These are phyloP conservation scores for Starmerella khaoyaiensis DNA, from an alignment of 805 yeast genomes.

Conservation along the genomic window DNA sequence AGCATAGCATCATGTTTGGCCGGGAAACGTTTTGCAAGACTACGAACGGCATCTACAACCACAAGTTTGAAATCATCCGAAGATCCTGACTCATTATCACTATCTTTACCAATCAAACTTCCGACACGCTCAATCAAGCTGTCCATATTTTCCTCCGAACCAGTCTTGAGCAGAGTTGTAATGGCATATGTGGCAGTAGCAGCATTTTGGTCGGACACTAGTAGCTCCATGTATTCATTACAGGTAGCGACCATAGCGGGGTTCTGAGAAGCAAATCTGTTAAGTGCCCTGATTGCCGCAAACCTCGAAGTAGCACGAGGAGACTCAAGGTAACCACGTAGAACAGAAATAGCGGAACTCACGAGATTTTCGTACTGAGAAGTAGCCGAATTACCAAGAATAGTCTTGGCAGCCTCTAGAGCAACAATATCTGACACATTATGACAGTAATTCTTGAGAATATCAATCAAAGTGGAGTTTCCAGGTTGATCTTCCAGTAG, in stretches of 20 bases:
- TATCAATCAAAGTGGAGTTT: constrained; percentile 52
- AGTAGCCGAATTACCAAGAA: constrained; percentile 27
- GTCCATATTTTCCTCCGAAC: constrained; percentile 80
- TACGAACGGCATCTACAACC: constrained; percentile 88
- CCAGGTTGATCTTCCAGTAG: constrained; percentile 43
- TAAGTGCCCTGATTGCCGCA: constrained; percentile 83
- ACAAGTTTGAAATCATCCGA: constrained; percentile 92
- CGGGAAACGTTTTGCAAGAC: constrained; percentile 86
- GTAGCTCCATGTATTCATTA: constrained; percentile 71
- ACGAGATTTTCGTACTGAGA: constrained; percentile 26
- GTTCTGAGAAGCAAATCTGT: constrained; percentile 65
- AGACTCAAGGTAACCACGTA: constrained; percentile 66
- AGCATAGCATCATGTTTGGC: constrained; percentile 74
- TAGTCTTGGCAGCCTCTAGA: constrained; percentile 77
- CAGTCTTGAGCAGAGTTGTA: constrained; percentile 88
- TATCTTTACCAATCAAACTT: constrained; percentile 73
- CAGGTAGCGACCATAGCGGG: constrained; percentile 62
- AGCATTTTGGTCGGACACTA: constrained; percentile 79
- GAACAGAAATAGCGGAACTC: constrained; percentile 47
- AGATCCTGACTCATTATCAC: constrained; percentile 33
- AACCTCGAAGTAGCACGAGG: constrained; percentile 85
- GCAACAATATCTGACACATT: constrained; percentile 82
- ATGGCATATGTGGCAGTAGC: constrained; percentile 94
- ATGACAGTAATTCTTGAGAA: constrained; percentile 56
- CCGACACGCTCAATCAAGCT: constrained; percentile 77